Evolutionary conservation across 1,284 basidiomycete species (phyloP), one percentile per base, ranked within the genome.

Genomic region (Fomitiporia mediterranea): DNA sequence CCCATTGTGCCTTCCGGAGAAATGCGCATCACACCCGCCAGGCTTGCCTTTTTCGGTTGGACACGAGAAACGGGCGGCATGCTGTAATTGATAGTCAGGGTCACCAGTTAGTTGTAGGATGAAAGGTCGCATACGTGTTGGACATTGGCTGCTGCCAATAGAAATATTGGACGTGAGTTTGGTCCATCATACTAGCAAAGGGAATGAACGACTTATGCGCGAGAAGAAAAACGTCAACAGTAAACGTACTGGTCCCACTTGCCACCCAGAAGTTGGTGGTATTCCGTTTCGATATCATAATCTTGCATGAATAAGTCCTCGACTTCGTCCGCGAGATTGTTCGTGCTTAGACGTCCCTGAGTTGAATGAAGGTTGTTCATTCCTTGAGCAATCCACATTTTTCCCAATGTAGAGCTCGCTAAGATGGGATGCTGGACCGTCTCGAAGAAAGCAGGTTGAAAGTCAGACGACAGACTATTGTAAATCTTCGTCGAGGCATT

Each of bases 81-180:
- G 0, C 80, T 83, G 8, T 4, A 59, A 5, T 56, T n/a, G 7
- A 51, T 15, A 6, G 43, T 13, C 2, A 52, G 48, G 59, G n/a
- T 19, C 19, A 28, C n/a, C 13, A 2, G 15, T 9, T 23, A n/a
- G n/a, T 15, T n/a, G 23, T 7, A 28, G 23, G 17, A 28, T 27
- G 25, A 35, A 1, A 47, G 35, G 28, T 7, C 13, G 65, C 74
- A 35, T 60, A 81, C 81, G 77, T 77, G 67, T 85, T 80, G 2
- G 76, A 73, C 74, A 81, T 80, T 0, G 83, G 83, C 64, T 84
- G 78, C 62, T 87, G 85, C 84, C 84, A 87, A 67, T 87, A 86
- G 60, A 75, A 78, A 61, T 84, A 85, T 62, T 77, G 78, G 54
- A 82, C 64, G 67, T 83, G 80, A 4, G 81, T 83, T 63, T 86